Evolutionary conservation across 257 asterid genomes (phyloP).

Genomic region (Capsicum pubescens): DNA sequence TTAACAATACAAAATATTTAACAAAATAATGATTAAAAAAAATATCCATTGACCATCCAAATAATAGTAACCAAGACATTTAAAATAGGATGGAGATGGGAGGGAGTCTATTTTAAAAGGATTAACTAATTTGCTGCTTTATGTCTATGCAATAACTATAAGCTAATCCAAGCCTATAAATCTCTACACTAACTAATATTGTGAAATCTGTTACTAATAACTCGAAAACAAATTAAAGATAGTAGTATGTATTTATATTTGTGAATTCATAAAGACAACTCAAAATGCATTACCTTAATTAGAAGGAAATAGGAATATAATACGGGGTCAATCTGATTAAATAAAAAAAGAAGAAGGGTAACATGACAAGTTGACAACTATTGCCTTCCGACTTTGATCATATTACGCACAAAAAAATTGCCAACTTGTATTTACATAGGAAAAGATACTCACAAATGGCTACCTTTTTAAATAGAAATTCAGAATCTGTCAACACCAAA

Average conservation of each 20-base stretch:
- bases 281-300: background rate
- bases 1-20: no score
- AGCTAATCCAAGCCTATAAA: no score
- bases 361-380: conserved; percentile 17
- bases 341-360: background rate
- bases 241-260: background rate
- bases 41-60: no score
- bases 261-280: background rate
- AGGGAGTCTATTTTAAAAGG: no score
- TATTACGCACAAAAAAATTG: background rate
- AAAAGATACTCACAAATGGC: conserved; percentile 3
- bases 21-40: no score
- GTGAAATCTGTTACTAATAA: no score
- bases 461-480: background rate
- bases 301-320: background rate
- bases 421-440: background rate
- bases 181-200: no score
- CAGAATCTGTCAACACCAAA: background rate
- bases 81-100: no score
- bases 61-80: no score
- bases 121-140: no score
- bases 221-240: no score
- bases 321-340: background rate
- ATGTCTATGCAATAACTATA: no score
- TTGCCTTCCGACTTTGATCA: background rate